Percentiles rank a stretch among this genome's conserved stretches.
Conservation (phyloP, 257 asterid species). For the Solanum tarapatanum region DNA sequence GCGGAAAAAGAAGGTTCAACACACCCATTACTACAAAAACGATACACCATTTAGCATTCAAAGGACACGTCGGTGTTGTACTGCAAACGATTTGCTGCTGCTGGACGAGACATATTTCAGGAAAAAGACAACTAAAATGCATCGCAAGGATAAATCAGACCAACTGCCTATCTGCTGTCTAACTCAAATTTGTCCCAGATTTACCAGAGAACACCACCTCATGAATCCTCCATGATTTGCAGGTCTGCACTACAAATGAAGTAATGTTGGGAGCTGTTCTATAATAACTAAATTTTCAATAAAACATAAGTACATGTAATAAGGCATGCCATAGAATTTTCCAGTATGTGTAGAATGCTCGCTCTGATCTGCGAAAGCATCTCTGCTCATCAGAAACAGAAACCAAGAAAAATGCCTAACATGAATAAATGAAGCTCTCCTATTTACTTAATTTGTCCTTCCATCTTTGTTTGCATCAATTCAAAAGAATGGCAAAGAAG, state of each 20-base stretch:
- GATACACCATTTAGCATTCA: conserved; percentile 3
- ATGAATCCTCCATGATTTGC: conserved; percentile 2
- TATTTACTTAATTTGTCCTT: background rate
- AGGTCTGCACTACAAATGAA: conserved; percentile 8
- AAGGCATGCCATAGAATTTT: background rate
- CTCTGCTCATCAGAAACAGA: background rate
- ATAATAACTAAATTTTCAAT: background rate
- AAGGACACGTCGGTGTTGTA: conserved; percentile 7
- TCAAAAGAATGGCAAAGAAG: background rate
- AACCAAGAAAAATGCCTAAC: background rate
- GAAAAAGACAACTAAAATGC: conserved; percentile 8
- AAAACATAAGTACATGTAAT: background rate
- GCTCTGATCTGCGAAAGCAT: background rate
- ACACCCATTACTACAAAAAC: background rate
- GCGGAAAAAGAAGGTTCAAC: background rate
- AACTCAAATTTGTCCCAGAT: conserved; percentile 3
- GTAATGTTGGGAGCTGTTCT: conserved; percentile 9
- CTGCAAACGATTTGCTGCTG: conserved; percentile 20
- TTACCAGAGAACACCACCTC: conserved; percentile 2
- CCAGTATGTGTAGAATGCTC: background rate
- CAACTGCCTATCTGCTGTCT: conserved; percentile 6
- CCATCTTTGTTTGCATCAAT: background rate
- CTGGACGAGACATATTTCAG: conserved; percentile 1
- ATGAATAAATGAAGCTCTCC: background rate
- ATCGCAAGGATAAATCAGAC: background rate